phyloP scores from a whole-genome alignment of 2,329 filamentous ascomycete species.

The Fusarium chaquense region DNA sequence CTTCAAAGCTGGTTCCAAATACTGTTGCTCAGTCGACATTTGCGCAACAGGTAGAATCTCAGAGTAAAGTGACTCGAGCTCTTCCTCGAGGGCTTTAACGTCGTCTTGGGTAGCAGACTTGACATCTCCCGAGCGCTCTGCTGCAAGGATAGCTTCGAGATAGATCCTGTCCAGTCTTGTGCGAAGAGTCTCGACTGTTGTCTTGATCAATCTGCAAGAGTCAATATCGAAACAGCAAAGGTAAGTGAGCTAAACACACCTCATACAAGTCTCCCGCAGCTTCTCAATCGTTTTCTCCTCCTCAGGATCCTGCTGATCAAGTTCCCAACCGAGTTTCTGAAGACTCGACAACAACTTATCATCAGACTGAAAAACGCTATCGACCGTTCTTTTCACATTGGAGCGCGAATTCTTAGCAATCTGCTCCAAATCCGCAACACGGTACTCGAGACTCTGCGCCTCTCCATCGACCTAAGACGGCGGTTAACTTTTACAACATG shows the following conservation, averaged over 20 bases:
- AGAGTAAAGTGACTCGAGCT: constrained; percentile 76
- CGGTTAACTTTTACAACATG: neutral
- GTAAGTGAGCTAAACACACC: constrained; percentile 48
- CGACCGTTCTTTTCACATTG: constrained; percentile 62
- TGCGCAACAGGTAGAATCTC: constrained; percentile 77
- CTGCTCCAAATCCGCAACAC: constrained; percentile 63
- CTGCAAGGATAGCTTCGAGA: constrained; percentile 58
- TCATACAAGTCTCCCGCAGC: constrained; percentile 70
- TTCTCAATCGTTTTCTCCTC: constrained; percentile 66
- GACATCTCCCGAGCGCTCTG: constrained; percentile 47
- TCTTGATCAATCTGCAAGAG: constrained; percentile 62
- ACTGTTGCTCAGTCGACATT: constrained; percentile 77
- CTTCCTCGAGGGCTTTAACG: constrained; percentile 67
- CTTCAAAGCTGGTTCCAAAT: constrained; percentile 70
- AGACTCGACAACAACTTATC: constrained; percentile 74
- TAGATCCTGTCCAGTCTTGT: constrained; percentile 68
- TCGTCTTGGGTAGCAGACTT: constrained; percentile 54
- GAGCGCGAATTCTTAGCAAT: constrained; percentile 60
- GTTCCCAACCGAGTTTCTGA: constrained; percentile 73
- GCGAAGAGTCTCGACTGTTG: constrained; percentile 66
- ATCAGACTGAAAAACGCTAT: constrained; percentile 67
- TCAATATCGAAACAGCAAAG: constrained; percentile 12
- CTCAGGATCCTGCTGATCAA: constrained; percentile 65
- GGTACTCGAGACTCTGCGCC: constrained; percentile 60
- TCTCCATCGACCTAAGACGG: constrained; percentile 60